Conservation (phyloP, 1,284 basidiomycete genomes). For the Ganoderma multipileum region DNA sequence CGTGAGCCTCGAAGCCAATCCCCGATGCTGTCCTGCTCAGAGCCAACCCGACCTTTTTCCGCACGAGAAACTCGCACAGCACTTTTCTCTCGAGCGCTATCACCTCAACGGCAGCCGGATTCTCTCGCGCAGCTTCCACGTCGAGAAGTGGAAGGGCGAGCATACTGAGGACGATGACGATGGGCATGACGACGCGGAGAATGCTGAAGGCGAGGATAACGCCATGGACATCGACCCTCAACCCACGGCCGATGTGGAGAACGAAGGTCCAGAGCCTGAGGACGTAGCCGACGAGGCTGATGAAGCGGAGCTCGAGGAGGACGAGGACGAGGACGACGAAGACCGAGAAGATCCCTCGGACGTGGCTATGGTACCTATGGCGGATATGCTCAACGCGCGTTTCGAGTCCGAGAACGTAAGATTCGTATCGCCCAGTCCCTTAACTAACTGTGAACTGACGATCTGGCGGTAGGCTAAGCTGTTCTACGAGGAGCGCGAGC, state of each 20-base stretch:
- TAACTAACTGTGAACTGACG: neutral
- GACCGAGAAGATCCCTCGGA: slow-evolving; percentile 72
- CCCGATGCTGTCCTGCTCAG: slow-evolving; percentile 42
- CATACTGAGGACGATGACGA: slow-evolving; percentile 50
- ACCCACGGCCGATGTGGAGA: slow-evolving; percentile 48
- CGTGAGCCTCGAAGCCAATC: slow-evolving; percentile 1
- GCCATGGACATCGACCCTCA: slow-evolving; percentile 52
- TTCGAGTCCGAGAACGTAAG: slow-evolving; percentile 88
- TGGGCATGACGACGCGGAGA: slow-evolving; percentile 51
- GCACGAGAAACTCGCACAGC: slow-evolving; percentile 47
- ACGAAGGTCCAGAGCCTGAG: slow-evolving; percentile 25
- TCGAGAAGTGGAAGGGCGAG: slow-evolving; percentile 61
- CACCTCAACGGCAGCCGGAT: slow-evolving; percentile 96
- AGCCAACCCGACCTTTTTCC: slow-evolving; percentile 78
- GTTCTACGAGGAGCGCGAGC: slow-evolving; percentile 76
- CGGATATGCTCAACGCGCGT: slow-evolving; percentile 92
- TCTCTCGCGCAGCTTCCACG: slow-evolving; percentile 88
- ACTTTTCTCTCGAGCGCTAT: slow-evolving; percentile 81
- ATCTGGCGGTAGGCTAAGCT: slow-evolving; percentile 73
- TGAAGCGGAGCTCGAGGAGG: slow-evolving; percentile 16
- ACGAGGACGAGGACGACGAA: slow-evolving; percentile 60
- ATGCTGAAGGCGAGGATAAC: slow-evolving; percentile 42
- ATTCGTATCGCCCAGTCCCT: slow-evolving; percentile 5
- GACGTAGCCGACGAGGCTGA: slow-evolving; percentile 40
- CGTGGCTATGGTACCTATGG: slow-evolving; percentile 96